Conservation (phyloP, 2,329 filamentous ascomycete genomes). For the Verticillium klebahnii region DNA sequence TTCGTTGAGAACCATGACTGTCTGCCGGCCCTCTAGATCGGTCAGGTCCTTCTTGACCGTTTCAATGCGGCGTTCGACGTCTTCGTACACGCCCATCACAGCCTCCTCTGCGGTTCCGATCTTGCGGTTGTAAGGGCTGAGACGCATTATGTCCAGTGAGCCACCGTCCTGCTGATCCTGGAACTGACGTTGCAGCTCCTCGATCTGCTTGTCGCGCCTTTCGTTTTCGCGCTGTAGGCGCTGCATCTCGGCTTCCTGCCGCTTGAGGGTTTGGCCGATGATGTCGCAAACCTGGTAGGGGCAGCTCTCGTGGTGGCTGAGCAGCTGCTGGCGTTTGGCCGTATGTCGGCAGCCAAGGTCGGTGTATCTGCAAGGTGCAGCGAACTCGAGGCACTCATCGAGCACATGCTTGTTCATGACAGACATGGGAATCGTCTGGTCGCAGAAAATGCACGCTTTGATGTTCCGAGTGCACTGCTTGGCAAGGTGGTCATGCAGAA, state of each 20-base stretch:
- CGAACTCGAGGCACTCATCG: slow-evolving; percentile 36
- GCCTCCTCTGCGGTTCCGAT: slow-evolving; percentile 12
- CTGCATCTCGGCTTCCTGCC: slow-evolving; percentile 44
- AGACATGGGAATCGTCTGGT: slow-evolving; percentile 35
- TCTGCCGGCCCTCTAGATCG: slow-evolving; percentile 56
- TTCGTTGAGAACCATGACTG: slow-evolving; percentile 57
- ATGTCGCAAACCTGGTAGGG: slow-evolving; percentile 48
- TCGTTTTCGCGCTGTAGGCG: slow-evolving; percentile 27
- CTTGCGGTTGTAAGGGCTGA: slow-evolving; percentile 8
- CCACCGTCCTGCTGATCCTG: slow-evolving; percentile 21
- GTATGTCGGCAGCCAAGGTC: slow-evolving; percentile 43
- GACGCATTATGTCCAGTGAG: slow-evolving; percentile 8
- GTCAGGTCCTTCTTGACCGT: slow-evolving; percentile 52
- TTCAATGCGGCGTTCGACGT: slow-evolving; percentile 36
- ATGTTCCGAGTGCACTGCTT: slow-evolving; percentile 40
- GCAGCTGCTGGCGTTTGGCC: slow-evolving; percentile 32
- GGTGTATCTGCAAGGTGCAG: slow-evolving; percentile 40
- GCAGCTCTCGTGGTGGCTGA: slow-evolving; percentile 43
- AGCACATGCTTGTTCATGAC: slow-evolving; percentile 43
- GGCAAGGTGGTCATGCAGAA: slow-evolving; percentile 40
- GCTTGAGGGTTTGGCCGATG: slow-evolving; percentile 40
- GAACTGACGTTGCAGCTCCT: slow-evolving; percentile 28
- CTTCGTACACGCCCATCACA: slow-evolving; percentile 15
- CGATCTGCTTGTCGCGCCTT: slow-evolving; percentile 29
- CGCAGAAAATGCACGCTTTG: slow-evolving; percentile 45